Conservation (phyloP, 306 rosid species). For the Cicer chorassanicum region DNA sequence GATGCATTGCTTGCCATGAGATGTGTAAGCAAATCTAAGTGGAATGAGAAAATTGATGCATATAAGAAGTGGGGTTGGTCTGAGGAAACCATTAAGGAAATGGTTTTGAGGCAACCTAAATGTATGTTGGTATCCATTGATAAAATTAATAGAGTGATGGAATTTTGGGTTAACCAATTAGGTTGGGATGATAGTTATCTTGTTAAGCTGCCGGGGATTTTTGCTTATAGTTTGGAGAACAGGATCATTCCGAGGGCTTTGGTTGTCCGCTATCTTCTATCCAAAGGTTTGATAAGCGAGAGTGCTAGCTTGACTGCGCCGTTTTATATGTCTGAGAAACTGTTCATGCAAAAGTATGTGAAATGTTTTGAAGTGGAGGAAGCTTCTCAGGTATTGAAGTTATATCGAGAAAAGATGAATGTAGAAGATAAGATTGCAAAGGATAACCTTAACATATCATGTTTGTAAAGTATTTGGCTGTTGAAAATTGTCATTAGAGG, state of each 20-base stretch:
- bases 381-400: conserved; percentile 27
- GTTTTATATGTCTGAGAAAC: not conserved
- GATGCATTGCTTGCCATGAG: conserved; percentile 44
- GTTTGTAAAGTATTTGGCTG: not conserved
- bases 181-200: conserved; percentile 47
- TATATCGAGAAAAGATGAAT: conserved; percentile 34
- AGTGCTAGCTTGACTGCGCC: conserved; percentile 29
- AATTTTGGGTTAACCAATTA: conserved; percentile 50
- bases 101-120: conserved; percentile 46
- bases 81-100: conserved; percentile 47
- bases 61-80: conserved; percentile 66
- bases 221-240: conserved; percentile 30
- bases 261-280: conserved; percentile 44
- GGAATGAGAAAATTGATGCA: conserved; percentile 51
- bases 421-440: not conserved
- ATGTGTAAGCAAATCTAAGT: conserved; percentile 38
- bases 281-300: conserved; percentile 49
- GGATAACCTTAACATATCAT: not conserved
- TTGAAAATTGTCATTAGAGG: not conserved
- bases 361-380: conserved; percentile 28
- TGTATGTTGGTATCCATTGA: conserved; percentile 48
- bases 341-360: conserved; percentile 46
- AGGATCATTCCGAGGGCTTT: conserved; percentile 58
- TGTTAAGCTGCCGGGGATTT: not conserved
- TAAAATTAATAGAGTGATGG: conserved; percentile 53